Base-by-base conservation (phyloP, 2,329 filamentous ascomycete species). In the Kalaharituber pfeilii region DNA sequence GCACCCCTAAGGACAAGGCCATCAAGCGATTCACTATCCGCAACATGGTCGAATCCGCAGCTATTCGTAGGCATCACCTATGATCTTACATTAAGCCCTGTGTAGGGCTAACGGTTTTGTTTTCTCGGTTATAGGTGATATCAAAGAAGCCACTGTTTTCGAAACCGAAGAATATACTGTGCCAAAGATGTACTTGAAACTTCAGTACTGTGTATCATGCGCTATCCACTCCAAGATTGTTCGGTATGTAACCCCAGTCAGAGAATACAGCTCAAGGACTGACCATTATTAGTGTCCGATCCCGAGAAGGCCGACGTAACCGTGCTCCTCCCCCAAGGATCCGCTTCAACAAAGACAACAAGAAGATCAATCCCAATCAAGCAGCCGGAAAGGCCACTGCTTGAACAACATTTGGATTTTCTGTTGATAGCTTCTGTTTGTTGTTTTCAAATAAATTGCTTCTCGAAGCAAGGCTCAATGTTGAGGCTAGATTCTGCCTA, bases 181-280 rank as follows among this genome's bases (percentile, higher is more conserved):
- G 70, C 91, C 91, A 76, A 98, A 98, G 86, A 98, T 98, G 93
- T 98, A 98, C 86, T 80, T 98, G 77, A 98, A 98, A 84, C 84
- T 98, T 73, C 91, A 98, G 80, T 98, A 98, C 86, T 98, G 91
- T 75, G 91, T 98, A 71, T 96, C 89, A 75, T 98, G 91, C 77
- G 91, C 91, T 71, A 98, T 98, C 66, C 91, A 98, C 81, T 91
- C 91, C 81, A 98, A 98, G 85, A 98, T 98, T 74, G 93, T 98
- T 75, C 89, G 91, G 89, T 96, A 91, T 75, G 88, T 80, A 25
- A 20, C 13, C 50, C 3, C 13, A 18, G 30, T 15, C 20, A 15
- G 24, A 13, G 22, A 30, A 54, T 15, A 47, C 26, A 2, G 2
- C 26, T 33, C 26, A 33, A 53, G 56, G 66, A 72, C 67, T 51